Evolutionary conservation across 352 stramenopile genomes (phyloP), one percentile per base, ranked within the genome.

Genomic region (Phytophthora rubi): DNA sequence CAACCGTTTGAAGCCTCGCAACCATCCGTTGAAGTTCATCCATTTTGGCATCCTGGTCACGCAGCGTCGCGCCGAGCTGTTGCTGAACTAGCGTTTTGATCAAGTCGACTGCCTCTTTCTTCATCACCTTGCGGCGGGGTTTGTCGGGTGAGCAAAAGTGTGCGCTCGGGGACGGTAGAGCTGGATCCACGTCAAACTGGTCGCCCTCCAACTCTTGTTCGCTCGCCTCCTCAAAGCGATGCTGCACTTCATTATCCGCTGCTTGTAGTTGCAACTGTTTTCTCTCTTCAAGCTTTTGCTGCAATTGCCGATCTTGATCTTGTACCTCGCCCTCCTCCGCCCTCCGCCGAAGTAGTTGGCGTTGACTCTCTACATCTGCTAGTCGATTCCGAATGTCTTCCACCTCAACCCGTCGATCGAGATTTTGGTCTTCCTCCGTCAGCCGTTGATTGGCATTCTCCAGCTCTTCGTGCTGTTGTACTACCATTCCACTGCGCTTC

Each of bases 121-220:
- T 83, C 76, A 86, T 86, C 35, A 86, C 75, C 47, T 78, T 86
- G 49, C 78, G 77, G 5, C 63, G 66, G 13, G 57, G 42, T 55
- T 70, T 80, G 3, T 42, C 56, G 0, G 49, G 58, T 18, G 58
- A 59, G 44, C 16, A 21, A 53, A 26, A 16, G 18, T 52, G 62
- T 32, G 26, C 6, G 10, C 26, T 65, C 10, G 16, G n/a, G 21
- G 23, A 59, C n/a, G 18, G 18, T 6, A 47, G n/a, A 3, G 26
- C 33, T 35, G 51, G 57, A 6, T 18, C 57, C 21, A 39, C 16
- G 6, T 66, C 56, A 37, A 10, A 15, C 35, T 42, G 35, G 32
- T 58, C 33, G 16, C 39, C 15, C 39, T 48, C 39, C 5, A 9
- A 16, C 45, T 68, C 53, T 26, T 69, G 39, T 3, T 52, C 26